These are phyloP conservation scores for Paradendryphiella salina DNA, from an alignment of 2,329 filamentous ascomycete species.

Conservation along the genomic window DNA sequence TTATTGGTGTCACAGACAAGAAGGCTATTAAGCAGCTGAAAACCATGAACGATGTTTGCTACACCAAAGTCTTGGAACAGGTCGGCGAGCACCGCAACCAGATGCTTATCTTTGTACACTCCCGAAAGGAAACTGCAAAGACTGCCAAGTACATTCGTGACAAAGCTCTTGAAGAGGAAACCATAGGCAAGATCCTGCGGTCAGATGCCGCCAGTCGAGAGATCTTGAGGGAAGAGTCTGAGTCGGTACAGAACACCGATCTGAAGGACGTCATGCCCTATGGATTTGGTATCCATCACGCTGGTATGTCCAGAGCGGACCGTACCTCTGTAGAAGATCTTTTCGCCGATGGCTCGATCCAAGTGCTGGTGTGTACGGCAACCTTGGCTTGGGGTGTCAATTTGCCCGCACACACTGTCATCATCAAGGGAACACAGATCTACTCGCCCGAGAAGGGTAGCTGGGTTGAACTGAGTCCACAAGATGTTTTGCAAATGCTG, in stretches of 20 bases:
- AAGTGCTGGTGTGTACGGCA: constrained; percentile 94
- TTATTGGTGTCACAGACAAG: constrained; percentile 95
- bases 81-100: constrained; percentile 92
- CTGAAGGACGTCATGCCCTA: constrained; percentile 94
- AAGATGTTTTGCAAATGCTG: constrained; percentile 98
- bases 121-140: constrained; percentile 96
- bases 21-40: constrained; percentile 99
- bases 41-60: constrained; percentile 99
- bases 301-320: constrained; percentile 94
- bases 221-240: constrained; percentile 81
- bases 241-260: constrained; percentile 79
- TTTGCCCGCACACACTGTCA: constrained; percentile 93
- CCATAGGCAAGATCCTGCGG: constrained; percentile 91
- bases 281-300: constrained; percentile 97
- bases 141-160: constrained; percentile 95
- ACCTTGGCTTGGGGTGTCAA: constrained; percentile 99
- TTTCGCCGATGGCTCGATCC: constrained; percentile 86
- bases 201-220: constrained; percentile 91
- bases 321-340: constrained; percentile 93
- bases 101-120: constrained; percentile 99
- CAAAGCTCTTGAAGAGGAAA: constrained; percentile 95
- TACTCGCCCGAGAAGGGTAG: constrained; percentile 98
- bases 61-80: constrained; percentile 95
- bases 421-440: constrained; percentile 97
- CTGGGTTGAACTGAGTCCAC: constrained; percentile 96